A percentile compares a stretch with the other conserved stretches of the same genome.
These are phyloP conservation scores for Silene noctiflora DNA, from an alignment of 179 eudicot genomes.

Conservation along the genomic window DNA sequence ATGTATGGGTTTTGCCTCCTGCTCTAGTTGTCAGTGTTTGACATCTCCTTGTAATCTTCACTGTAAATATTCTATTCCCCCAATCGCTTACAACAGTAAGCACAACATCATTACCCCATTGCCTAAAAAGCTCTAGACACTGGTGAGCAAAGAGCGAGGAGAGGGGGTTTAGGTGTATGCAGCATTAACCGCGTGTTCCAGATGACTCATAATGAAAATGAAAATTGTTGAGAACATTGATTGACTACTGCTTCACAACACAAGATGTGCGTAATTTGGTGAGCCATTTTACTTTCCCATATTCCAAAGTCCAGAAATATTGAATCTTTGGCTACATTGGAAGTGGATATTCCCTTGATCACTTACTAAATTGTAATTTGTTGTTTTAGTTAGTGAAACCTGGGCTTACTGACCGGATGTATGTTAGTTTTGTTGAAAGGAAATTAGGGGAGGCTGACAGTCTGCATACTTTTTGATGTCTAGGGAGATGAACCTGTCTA, in stretches of 20 bases:
- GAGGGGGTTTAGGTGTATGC: neutral
- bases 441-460: conserved; percentile 10
- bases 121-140: neutral
- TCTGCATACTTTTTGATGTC: neutral
- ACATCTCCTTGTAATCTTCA: neutral
- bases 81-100: neutral
- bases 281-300: neutral
- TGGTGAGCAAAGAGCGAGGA: neutral
- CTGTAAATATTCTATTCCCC: neutral
- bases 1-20: neutral
- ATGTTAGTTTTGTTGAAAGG: neutral
- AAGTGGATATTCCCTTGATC: neutral
- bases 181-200: neutral
- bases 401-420: neutral
- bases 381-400: conserved; percentile 1
- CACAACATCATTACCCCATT: neutral
- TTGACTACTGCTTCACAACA: neutral
- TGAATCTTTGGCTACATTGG: neutral
- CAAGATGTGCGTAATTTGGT: neutral
- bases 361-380: neutral
- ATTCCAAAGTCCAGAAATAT: neutral
- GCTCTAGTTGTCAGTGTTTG: neutral
- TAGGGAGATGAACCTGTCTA: conserved; percentile 8
- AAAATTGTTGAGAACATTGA: neutral
- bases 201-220: neutral